These are phyloP conservation scores for Dactylellina leptospora DNA, from an alignment of 2,329 filamentous ascomycete genomes.

Conservation along the genomic window DNA sequence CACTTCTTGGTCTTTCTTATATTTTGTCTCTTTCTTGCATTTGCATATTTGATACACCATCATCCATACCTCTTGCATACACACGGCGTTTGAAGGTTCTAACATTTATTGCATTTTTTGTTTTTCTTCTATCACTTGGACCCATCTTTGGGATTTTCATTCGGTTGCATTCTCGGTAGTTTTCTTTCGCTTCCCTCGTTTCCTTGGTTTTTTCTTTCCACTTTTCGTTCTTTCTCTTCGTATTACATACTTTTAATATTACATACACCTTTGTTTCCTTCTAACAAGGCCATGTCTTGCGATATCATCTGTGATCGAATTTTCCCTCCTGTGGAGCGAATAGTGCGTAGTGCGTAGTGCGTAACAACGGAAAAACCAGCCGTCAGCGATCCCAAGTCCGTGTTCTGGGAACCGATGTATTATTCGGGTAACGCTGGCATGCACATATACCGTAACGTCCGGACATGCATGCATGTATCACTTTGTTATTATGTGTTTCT, in stretches of 20 bases:
- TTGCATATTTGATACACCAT: conserved; percentile 6
- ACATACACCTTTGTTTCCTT: conserved; percentile 10
- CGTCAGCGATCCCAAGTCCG: not conserved
- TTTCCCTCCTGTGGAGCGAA: conserved; percentile 5
- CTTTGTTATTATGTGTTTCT: not conserved
- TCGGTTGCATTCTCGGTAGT: not conserved
- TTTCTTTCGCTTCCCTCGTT: not conserved
- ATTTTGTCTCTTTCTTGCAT: conserved; percentile 10
- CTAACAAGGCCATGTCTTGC: too few species aligned
- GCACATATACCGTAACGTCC: not conserved
- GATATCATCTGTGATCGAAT: not conserved
- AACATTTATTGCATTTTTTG: not conserved
- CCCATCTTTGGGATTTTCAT: not conserved
- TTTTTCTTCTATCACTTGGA: conserved; percentile 3
- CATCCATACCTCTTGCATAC: conserved; percentile 23
- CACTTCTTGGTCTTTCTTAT: not conserved
- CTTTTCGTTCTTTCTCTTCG: conserved; percentile 3
- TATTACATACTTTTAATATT: conserved; percentile 14
- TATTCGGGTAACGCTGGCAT: not conserved
- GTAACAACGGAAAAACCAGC: not conserved
- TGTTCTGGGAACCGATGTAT: not conserved
- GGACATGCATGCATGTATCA: too few species aligned
- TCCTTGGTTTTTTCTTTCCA: not conserved
- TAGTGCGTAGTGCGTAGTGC: not conserved
- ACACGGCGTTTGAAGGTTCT: conserved; percentile 28